phyloP scores from a whole-genome alignment of 768 basidiomycete species.

The Lentinula detonsa region DNA sequence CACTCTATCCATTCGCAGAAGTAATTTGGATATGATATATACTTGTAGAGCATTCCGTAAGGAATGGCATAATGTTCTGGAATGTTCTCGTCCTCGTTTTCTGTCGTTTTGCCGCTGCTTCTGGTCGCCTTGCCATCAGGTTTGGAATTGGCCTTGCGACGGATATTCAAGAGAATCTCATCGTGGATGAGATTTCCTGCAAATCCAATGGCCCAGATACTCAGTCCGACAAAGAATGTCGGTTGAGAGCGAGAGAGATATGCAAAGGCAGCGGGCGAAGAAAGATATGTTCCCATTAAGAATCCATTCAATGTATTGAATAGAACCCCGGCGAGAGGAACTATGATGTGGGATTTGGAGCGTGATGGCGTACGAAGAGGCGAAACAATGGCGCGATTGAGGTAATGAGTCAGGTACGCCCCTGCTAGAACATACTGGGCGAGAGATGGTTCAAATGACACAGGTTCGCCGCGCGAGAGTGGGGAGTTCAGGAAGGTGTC shows the following conservation, averaged over 20 bases:
- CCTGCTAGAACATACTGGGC: constrained; percentile 35
- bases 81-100: constrained; percentile 14
- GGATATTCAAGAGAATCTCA: constrained; percentile 80
- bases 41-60: constrained; percentile 66
- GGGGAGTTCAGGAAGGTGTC: constrained; percentile 29
- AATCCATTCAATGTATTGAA: constrained; percentile 56
- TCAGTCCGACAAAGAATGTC: constrained; percentile 51
- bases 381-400: constrained; percentile 59
- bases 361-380: constrained; percentile 57
- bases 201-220: constrained; percentile 67
- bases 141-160: constrained; percentile 51
- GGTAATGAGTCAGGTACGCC: constrained; percentile 52
- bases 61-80: constrained; percentile 75
- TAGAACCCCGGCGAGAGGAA: constrained; percentile 33
- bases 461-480: constrained; percentile 14
- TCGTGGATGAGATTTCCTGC: constrained; percentile 84
- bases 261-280: constrained; percentile 29
- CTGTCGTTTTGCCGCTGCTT: constrained; percentile 13
- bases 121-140: constrained; percentile 22
- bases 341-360: constrained; percentile 45
- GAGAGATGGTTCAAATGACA: constrained; percentile 15
- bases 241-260: constrained; percentile 24
- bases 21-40: constrained; percentile 91
- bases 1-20: constrained; percentile 95
- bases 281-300: constrained; percentile 47